Evolutionary conservation across 164 flowering plant genomes (phyloP), one percentile per base, ranked within the genome.

Genomic region (Buxus sempervirens): DNA sequence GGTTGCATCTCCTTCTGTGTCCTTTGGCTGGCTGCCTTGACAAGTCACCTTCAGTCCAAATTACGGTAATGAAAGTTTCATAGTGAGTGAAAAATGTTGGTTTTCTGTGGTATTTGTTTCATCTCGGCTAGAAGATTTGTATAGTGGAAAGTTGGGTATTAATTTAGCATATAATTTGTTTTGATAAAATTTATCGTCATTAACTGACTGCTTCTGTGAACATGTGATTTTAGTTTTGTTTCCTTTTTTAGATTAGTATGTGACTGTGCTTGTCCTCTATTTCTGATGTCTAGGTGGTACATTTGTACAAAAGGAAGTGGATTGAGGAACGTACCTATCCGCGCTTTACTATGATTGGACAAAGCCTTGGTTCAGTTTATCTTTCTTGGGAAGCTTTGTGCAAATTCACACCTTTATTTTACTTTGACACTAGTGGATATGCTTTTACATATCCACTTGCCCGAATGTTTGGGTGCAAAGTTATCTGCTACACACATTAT

Each of bases 381-480:
- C 88, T 95, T 25, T 67, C 90, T 12, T 94, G 96, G 97, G 97
- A 95, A 76, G 99, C 99, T 70, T 76, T 95, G 64, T 70, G 86
- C 83, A 85, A 84, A 74, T 83, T 81, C 60, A 89, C 95, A 8
- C 97, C 99, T 55, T 61, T 67, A 28, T 84, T 86, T 77, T 95
- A 81, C 75, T 83, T 92, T 65, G 97, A 92, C 76, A 95, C 90
- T 5, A 87, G 97, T 79, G 99, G 99, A 64, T 92, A 95, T 85
- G 97, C 99, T 26, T 92, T 95, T 73, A 89, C 99, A 1, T 92
- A 95, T 80, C 97, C 99, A 16, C 78, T 92, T 73, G 97, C 97
- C 20, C 76, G 97, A 67, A 9, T 86, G 57, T 95, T 92, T 83
- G 99, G 99, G 48, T 92, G 99, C 82, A 89, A 81, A 76, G 96